Evolutionary conservation across 2,329 filamentous ascomycete species (phyloP), one percentile per base, ranked within the genome.

Genomic region (Rhytidhysteron rufulum): DNA sequence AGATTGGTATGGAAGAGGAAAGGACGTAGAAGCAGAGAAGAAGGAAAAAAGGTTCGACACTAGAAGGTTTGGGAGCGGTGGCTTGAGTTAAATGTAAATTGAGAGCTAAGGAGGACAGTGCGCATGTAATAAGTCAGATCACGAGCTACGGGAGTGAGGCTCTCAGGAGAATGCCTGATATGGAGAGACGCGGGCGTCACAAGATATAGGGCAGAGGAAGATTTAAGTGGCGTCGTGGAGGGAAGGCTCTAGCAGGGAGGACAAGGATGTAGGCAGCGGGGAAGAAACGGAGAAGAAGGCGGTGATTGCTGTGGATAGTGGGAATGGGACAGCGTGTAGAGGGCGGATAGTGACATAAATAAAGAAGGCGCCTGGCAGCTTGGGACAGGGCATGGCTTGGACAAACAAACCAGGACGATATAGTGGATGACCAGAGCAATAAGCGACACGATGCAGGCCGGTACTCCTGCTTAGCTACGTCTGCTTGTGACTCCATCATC

Each of bases 211-310:
- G 39, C 47, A 54, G 50, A 49, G 53, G 58, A 61, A 63, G 60
- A 64, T 63, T 63, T 60, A 50, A 58, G 62, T 65, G 62, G 62
- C 60, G 60, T 54, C 49, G 53, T 62, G 51, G 50, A 55, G 13
- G 56, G 59, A 58, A 59, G 52, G 57, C 27, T 36, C 51, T 50
- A 53, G 53, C 60, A 48, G 50, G 48, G 48, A 34, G 43, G 51
- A 51, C 60, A 63, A 59, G 62, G 60, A 61, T 64, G 37, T 45
- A 51, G 43, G 55, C 51, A 50, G 60, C 58, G 62, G 60, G 58
- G 59, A 62, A 56, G 53, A 54, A 57, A 61, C 59, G 60, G 60
- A 63, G 57, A 56, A 47, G 54, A 46, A 58, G 52, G 59, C 56
- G 55, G 53, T 62, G 58, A 60, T 62, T 58, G 55, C 48, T 55